Evolutionary conservation across 345 rosid genomes (phyloP).

Genomic region (Clarkia xantiana): DNA sequence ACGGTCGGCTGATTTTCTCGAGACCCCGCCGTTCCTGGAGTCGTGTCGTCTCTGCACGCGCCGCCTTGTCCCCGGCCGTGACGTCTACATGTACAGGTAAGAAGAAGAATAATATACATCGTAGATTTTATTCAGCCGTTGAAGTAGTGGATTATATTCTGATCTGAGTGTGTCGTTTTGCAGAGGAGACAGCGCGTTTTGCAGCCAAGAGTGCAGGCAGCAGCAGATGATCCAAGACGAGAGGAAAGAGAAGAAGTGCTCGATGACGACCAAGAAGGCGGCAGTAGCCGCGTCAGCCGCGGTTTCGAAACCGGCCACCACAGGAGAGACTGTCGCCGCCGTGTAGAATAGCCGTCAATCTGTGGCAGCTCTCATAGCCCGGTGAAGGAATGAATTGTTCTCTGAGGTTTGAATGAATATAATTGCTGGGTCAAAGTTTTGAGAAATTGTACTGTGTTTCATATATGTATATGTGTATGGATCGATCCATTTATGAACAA

Average conservation of each 20-base stretch:
- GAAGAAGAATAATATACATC: no score
- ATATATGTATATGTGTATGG: no score
- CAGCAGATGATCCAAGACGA: slow-evolving; percentile 74
- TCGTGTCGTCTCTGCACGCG: slow-evolving; percentile 68
- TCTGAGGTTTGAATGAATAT: no score
- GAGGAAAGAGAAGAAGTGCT: slow-evolving; percentile 49
- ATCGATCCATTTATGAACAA: no score
- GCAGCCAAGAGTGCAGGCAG: slow-evolving; percentile 83
- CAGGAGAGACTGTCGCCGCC: slow-evolving; percentile 39
- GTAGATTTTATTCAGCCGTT: not conserved
- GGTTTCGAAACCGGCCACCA: slow-evolving; percentile 15
- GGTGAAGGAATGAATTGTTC: no score
- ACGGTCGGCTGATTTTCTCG: slow-evolving; percentile 40
- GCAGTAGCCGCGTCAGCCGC: slow-evolving; percentile 18
- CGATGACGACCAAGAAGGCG: slow-evolving; percentile 24
- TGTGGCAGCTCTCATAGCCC: no score
- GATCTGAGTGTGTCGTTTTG: slow-evolving; percentile 1
- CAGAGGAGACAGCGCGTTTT: slow-evolving; percentile 86
- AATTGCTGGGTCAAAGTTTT: no score
- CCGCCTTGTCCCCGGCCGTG: slow-evolving; percentile 63
- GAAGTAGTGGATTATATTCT: not conserved
- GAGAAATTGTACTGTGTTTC: no score
- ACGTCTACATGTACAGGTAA: slow-evolving; percentile 88
- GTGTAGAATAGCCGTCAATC: slow-evolving; percentile 4
- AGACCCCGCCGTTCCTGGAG: slow-evolving; percentile 29